Percentiles rank a stretch among this genome's conserved stretches.
phyloP scores from a whole-genome alignment of 768 basidiomycete species.

The Nevesoporus exiguus region DNA sequence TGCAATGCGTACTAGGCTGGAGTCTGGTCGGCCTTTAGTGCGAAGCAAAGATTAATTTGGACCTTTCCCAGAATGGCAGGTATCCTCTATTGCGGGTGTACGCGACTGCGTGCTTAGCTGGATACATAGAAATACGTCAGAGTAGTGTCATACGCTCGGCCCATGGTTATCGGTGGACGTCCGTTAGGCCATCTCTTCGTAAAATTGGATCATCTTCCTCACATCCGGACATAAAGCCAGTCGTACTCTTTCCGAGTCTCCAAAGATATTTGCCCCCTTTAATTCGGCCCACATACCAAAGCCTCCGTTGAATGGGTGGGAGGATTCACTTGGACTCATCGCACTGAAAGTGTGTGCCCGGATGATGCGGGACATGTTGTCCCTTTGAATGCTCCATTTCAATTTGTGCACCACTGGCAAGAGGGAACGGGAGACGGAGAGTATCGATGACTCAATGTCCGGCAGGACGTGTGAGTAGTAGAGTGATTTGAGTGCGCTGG shows the following conservation, averaged over 20 bases:
- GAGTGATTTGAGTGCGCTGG: conserved; percentile 41
- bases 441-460: conserved; percentile 58
- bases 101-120: not conserved
- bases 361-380: conserved; percentile 56
- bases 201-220: conserved; percentile 54
- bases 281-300: conserved; percentile 57
- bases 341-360: conserved; percentile 39
- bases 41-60: too few species aligned
- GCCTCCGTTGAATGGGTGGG: conserved; percentile 32
- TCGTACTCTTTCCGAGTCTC: conserved; percentile 62
- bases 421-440: conserved; percentile 54
- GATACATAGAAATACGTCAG: not conserved
- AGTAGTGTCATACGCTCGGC: not conserved
- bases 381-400: conserved; percentile 69
- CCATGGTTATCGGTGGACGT: not conserved
- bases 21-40: not conserved
- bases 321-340: conserved; percentile 16
- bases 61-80: conserved; percentile 7
- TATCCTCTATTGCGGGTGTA: too few species aligned
- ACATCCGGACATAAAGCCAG: conserved; percentile 68
- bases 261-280: conserved; percentile 46
- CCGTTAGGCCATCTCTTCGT: conserved; percentile 41
- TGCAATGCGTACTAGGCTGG: not conserved
- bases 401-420: conserved; percentile 62
- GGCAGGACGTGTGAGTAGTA: conserved; percentile 54